Evolutionary conservation across 352 stramenopile genomes (phyloP).

Genomic region (Phytopythium sindhum): DNA sequence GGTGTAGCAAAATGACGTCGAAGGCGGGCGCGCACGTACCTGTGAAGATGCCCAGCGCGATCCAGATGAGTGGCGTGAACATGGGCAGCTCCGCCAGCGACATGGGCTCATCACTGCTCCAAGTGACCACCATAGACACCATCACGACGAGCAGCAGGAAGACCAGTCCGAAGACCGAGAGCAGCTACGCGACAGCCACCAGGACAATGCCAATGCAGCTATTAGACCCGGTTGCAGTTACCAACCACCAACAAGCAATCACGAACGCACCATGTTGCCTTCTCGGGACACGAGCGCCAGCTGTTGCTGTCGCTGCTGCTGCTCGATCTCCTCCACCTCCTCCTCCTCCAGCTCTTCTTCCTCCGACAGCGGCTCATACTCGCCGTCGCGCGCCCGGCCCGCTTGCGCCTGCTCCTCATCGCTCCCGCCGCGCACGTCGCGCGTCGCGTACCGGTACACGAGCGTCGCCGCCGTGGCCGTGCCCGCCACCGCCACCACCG

Average conservation of each 20-base stretch:
- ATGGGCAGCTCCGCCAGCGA: conserved; percentile 58
- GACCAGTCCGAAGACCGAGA: conserved; percentile 65
- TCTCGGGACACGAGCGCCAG: conserved; percentile 35
- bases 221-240: neutral
- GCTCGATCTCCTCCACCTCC: conserved; percentile 15
- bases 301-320: conserved; percentile 54
- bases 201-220: neutral
- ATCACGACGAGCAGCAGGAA: conserved; percentile 62
- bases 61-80: conserved; percentile 79
- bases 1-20: neutral
- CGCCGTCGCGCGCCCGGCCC: conserved; percentile 23
- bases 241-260: neutral
- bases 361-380: conserved; percentile 43
- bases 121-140: conserved; percentile 56
- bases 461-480: conserved; percentile 55
- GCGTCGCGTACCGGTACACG: conserved; percentile 63
- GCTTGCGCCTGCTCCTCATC: conserved; percentile 16
- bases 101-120: conserved; percentile 40
- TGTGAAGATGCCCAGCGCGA: conserved; percentile 75
- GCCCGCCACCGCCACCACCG: conserved; percentile 60
- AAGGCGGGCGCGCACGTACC: conserved; percentile 17
- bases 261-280: conserved; percentile 42
- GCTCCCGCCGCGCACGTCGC: conserved; percentile 18
- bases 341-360: conserved; percentile 29
- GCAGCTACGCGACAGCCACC: conserved; percentile 28